These are phyloP conservation scores for Parathielavia appendiculata DNA, from an alignment of 495 filamentous ascomycete genomes.

Conservation along the genomic window DNA sequence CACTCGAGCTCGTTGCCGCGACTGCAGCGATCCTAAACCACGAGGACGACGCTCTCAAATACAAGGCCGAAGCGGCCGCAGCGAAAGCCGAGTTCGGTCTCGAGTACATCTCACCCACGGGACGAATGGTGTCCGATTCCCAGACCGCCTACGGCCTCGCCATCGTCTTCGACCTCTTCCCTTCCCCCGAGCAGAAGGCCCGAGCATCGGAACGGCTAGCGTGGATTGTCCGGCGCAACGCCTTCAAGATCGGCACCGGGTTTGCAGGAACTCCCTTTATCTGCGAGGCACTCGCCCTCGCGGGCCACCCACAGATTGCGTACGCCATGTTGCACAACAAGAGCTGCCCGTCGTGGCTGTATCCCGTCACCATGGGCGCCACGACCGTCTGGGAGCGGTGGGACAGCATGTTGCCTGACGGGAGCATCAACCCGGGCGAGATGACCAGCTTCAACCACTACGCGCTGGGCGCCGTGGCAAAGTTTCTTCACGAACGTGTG, in stretches of 20 bases:
- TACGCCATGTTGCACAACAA: not conserved
- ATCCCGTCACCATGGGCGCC: constrained; percentile 46
- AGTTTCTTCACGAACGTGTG: not conserved
- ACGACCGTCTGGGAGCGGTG: constrained; percentile 56
- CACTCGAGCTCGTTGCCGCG: too few species aligned
- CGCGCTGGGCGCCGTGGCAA: constrained; percentile 27
- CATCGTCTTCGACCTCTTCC: too few species aligned
- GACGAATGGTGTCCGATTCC: too few species aligned
- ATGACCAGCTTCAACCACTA: constrained; percentile 54
- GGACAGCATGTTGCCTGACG: constrained; percentile 50
- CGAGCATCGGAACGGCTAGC: too few species aligned
- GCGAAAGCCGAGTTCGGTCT: too few species aligned
- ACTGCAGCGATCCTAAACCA: too few species aligned
- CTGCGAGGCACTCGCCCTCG: constrained; percentile 36
- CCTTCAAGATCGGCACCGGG: constrained; percentile 49
- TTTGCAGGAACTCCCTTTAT: constrained; percentile 53
- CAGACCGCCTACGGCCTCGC: too few species aligned
- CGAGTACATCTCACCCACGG: too few species aligned
- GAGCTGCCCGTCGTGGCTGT: constrained; percentile 38
- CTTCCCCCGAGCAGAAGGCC: too few species aligned
- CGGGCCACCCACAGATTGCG: constrained; percentile 28
- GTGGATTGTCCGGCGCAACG: constrained; percentile 25
- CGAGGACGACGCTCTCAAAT: too few species aligned
- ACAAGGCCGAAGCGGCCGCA: too few species aligned
- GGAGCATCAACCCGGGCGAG: constrained; percentile 45